phyloP scores from a whole-genome alignment of 1,284 basidiomycete species.

The Termitomyces sp. region DNA sequence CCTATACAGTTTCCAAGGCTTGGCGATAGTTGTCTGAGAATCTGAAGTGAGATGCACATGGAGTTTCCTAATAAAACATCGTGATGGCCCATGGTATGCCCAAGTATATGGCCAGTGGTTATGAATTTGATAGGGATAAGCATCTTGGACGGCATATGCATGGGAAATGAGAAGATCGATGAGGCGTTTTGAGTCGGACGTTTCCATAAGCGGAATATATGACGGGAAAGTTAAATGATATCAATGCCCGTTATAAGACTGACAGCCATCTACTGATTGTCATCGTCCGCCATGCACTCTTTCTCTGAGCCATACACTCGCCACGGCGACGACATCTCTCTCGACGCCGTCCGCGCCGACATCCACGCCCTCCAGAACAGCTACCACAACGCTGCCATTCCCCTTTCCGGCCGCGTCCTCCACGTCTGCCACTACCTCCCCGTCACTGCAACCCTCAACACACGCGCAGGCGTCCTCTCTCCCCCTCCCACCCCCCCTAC shows the following conservation, averaged over 20 bases:
- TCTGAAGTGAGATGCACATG: not conserved
- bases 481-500: slow-evolving; percentile 67
- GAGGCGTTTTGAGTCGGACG: not conserved
- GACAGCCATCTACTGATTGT: not conserved
- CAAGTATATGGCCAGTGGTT: too few species aligned
- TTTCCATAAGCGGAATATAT: slow-evolving; percentile 8
- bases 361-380: slow-evolving; percentile 64
- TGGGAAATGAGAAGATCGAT: too few species aligned
- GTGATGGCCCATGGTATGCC: too few species aligned
- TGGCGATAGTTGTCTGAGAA: not conserved
- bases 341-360: slow-evolving; percentile 53
- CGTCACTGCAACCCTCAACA: slow-evolving; percentile 53
- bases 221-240: slow-evolving; percentile 11
- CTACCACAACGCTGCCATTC: slow-evolving; percentile 62
- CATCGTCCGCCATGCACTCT: slow-evolving; percentile 31
- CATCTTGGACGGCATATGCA: too few species aligned
- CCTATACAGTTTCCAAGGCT: not conserved
- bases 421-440: slow-evolving; percentile 86
- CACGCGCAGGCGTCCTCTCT: slow-evolving; percentile 48
- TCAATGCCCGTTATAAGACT: slow-evolving; percentile 8
- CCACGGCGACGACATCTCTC: slow-evolving; percentile 40
- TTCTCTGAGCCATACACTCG: slow-evolving; percentile 46
- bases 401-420: slow-evolving; percentile 79
- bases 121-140: too few species aligned
- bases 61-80: not conserved